Percentiles rank a stretch among this genome's conserved stretches.
Evolutionary conservation across 2,329 filamentous ascomycete genomes (phyloP).

Genomic region (Colletotrichum sp.): DNA sequence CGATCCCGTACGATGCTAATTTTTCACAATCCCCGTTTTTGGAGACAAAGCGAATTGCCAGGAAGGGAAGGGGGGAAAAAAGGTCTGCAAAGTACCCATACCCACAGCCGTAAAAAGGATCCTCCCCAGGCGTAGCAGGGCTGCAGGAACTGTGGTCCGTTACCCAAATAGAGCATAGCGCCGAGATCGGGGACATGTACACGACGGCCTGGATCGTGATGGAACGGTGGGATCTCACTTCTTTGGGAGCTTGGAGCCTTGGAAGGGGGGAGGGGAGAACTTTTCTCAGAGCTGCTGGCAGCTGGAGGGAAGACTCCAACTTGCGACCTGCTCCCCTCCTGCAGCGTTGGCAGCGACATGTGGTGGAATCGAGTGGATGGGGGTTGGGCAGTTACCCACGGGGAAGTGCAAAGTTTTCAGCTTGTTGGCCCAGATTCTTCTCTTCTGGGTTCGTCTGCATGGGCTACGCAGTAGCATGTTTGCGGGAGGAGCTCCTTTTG

Average conservation of each 20-base stretch:
- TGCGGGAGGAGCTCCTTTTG: not conserved
- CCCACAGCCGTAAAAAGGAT: not conserved
- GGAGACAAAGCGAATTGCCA: not conserved
- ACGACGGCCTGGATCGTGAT: slow-evolving; percentile 17
- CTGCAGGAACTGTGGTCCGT: slow-evolving; percentile 20
- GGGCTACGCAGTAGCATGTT: not conserved
- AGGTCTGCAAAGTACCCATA: not conserved
- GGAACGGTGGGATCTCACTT: slow-evolving; percentile 1
- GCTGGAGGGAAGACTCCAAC: not conserved
- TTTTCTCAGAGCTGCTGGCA: not conserved
- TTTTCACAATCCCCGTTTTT: not conserved
- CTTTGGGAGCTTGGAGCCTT: not conserved
- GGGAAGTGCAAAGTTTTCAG: not conserved
- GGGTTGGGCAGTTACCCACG: not conserved
- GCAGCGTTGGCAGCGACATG: slow-evolving; percentile 13
- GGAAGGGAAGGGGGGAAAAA: not conserved
- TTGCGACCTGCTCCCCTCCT: not conserved
- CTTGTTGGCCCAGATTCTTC: not conserved
- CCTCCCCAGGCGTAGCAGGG: slow-evolving; percentile 5
- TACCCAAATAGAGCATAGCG: not conserved
- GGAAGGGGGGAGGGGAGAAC: not conserved
- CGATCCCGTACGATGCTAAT: not conserved
- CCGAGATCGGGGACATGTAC: not conserved
- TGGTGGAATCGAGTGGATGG: slow-evolving; percentile 4
- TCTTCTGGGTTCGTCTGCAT: not conserved